Conservation (phyloP, 441 rosid species). For the Euphorbia celastroides region DNA sequence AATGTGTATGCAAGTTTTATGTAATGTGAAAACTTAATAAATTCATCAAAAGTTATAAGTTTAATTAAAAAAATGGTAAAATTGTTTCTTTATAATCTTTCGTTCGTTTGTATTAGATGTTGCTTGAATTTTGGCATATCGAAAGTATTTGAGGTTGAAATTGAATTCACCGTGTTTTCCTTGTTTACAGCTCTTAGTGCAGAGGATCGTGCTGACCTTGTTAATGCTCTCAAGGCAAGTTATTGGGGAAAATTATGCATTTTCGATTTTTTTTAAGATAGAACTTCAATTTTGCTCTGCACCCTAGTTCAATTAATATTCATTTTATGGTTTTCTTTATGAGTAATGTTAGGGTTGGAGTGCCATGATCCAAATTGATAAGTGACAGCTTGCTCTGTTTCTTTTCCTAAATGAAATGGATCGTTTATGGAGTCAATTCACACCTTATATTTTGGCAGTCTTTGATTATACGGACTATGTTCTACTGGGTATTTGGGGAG, state of each 20-base stretch:
- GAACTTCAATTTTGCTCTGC: too few species aligned
- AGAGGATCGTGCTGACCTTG: conserved; percentile 69
- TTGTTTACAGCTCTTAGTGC: conserved; percentile 54
- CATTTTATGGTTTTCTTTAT: not conserved
- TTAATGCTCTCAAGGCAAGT: conserved; percentile 56
- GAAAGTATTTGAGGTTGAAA: not conserved
- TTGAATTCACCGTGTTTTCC: not conserved
- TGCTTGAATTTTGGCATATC: not conserved
- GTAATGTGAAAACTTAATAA: too few species aligned
- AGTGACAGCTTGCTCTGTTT: not conserved
- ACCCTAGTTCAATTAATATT: too few species aligned
- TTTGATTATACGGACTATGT: not conserved
- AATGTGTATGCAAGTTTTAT: too few species aligned
- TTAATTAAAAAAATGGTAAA: too few species aligned
- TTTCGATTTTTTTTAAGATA: too few species aligned
- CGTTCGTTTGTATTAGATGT: not conserved
- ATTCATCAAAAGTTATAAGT: too few species aligned
- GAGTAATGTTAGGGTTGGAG: not conserved
- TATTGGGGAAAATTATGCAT: not conserved
- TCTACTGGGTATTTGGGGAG: not conserved
- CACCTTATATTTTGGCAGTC: not conserved
- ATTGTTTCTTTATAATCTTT: not conserved
- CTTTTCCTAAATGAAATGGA: not conserved
- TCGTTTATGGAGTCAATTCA: not conserved
- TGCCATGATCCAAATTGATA: not conserved